Evolutionary conservation across 2,329 filamentous ascomycete species (phyloP).

Genomic region (Aspergillus costaricaensis): DNA sequence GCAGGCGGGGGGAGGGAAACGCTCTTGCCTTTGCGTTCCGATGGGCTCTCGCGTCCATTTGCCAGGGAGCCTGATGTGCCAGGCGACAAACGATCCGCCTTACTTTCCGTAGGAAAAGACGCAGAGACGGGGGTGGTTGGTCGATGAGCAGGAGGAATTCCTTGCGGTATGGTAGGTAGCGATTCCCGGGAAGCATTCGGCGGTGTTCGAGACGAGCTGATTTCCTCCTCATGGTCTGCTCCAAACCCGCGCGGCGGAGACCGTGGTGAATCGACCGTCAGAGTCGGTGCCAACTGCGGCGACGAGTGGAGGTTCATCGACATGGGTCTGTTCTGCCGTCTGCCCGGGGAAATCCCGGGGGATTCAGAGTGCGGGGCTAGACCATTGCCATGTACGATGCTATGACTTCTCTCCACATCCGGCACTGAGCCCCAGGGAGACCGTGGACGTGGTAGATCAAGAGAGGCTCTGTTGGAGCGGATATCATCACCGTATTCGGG

Average conservation of each 20-base stretch:
- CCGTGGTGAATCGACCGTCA: constrained; percentile 47
- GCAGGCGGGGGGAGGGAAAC: constrained; percentile 67
- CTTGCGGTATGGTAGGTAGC: constrained; percentile 24
- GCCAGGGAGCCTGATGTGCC: constrained; percentile 15
- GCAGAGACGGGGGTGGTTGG: constrained; percentile 36
- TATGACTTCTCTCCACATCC: constrained; percentile 26
- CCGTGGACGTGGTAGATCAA: constrained; percentile 45
- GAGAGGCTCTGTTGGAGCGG: constrained; percentile 39
- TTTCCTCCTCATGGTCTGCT: constrained; percentile 63
- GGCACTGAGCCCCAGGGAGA: constrained; percentile 39
- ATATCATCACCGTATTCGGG: constrained; percentile 36
- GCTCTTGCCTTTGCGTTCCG: constrained; percentile 39
- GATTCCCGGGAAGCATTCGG: constrained; percentile 28
- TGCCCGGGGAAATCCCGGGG: constrained; percentile 61
- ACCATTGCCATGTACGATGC: constrained; percentile 26
- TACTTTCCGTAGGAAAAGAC: constrained; percentile 22
- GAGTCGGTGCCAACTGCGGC: constrained; percentile 44
- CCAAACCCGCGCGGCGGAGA: constrained; percentile 42
- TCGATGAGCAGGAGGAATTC: constrained; percentile 21
- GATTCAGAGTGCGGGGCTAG: constrained; percentile 34
- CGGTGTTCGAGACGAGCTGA: constrained; percentile 45
- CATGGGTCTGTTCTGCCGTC: constrained; percentile 57
- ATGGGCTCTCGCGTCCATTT: constrained; percentile 20
- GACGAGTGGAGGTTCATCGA: constrained; percentile 47
- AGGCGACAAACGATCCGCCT: constrained; percentile 25